Conservation (phyloP, 1,284 basidiomycete genomes). For the Violaceomyces palustris region DNA sequence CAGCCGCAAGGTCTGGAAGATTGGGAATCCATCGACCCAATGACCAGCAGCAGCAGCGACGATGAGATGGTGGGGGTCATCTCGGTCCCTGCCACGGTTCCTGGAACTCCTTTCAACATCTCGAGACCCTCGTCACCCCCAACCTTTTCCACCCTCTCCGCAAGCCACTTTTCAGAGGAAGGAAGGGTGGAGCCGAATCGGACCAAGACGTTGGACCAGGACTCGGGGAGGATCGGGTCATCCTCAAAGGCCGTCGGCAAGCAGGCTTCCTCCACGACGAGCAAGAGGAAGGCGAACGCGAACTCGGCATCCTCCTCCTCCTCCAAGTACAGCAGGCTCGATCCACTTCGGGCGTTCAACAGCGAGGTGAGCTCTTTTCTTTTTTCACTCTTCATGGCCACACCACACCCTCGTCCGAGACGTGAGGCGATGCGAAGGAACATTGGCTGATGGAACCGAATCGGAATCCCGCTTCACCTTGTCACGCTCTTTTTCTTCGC, state of each 20-base stretch:
- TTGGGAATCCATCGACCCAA: slow-evolving; percentile 30
- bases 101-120: slow-evolving; percentile 24
- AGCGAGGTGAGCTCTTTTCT: slow-evolving; percentile 13
- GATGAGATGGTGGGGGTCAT: slow-evolving; percentile 30
- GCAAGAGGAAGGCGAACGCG: slow-evolving; percentile 1
- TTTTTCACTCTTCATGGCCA: neutral
- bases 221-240: neutral
- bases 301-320: slow-evolving; percentile 8
- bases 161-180: neutral
- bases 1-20: slow-evolving; percentile 29
- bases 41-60: slow-evolving; percentile 7
- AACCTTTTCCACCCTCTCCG: slow-evolving; percentile 8
- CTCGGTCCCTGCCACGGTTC: slow-evolving; percentile 17
- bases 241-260: neutral
- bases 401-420: neutral
- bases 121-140: slow-evolving; percentile 23
- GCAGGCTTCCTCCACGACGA: slow-evolving; percentile 1
- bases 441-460: neutral
- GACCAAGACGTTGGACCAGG: slow-evolving; percentile 24
- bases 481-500: neutral
- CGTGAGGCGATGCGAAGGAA: too few relatives aligned
- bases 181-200: neutral
- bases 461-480: neutral
- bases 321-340: slow-evolving; percentile 26
- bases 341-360: slow-evolving; percentile 33